Conservation (phyloP, 2,329 filamentous ascomycete genomes). For the Fusarium sp. region DNA sequence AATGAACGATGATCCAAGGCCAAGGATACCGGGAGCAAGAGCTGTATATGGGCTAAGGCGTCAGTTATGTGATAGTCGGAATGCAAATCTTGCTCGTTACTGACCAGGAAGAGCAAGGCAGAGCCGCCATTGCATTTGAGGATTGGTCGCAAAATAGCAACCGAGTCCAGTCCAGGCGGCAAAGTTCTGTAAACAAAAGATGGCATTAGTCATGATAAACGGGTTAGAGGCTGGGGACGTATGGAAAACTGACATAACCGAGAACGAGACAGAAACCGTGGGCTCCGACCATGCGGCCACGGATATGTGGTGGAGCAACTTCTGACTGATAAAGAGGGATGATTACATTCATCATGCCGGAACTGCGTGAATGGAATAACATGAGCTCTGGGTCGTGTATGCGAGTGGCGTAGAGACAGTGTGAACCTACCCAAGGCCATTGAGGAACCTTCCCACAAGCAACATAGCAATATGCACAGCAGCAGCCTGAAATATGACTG, state of each 20-base stretch:
- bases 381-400: rapidly evolving
- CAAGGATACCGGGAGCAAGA: neutral
- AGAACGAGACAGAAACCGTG: too few relatives aligned
- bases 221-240: rapidly evolving
- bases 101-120: neutral
- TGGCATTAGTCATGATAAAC: neutral
- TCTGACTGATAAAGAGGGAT: too few relatives aligned
- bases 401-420: too few relatives aligned
- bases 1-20: neutral
- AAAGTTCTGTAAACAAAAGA: neutral
- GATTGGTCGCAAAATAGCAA: neutral
- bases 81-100: neutral
- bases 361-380: too few relatives aligned
- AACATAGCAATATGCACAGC: too few relatives aligned
- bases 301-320: too few relatives aligned
- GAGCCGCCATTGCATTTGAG: neutral
- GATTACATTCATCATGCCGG: too few relatives aligned
- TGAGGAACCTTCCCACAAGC: too few relatives aligned
- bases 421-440: too few relatives aligned
- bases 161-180: neutral
- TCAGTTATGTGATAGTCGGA: neutral
- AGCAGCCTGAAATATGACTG: too few relatives aligned
- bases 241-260: neutral
- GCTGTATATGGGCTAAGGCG: neutral
- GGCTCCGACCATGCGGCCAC: too few relatives aligned